Conservation (phyloP, 805 yeast genomes). For the Nakazawaea pomicola region DNA sequence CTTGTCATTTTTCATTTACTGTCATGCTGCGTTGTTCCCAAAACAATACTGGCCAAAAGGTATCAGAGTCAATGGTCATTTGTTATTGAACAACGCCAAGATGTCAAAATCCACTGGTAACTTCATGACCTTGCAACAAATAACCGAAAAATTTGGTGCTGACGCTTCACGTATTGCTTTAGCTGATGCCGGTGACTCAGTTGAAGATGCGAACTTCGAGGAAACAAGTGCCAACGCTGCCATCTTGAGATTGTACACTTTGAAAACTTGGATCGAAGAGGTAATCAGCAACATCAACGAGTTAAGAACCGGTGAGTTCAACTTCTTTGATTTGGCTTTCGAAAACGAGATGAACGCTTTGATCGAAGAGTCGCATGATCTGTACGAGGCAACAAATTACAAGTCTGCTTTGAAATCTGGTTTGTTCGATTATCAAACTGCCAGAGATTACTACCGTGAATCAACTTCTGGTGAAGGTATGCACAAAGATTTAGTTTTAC, state of each 20-base stretch:
- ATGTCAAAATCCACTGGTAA: slow-evolving; percentile 98
- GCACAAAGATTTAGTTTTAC: slow-evolving; percentile 78
- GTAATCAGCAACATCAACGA: slow-evolving; percentile 44
- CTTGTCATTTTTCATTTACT: slow-evolving; percentile 90
- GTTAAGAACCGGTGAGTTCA: slow-evolving; percentile 52
- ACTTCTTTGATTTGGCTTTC: slow-evolving; percentile 84
- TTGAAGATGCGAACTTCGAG: slow-evolving; percentile 97
- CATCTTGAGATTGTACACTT: slow-evolving; percentile 82
- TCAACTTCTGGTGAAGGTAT: slow-evolving; percentile 48
- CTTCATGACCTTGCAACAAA: slow-evolving; percentile 84
- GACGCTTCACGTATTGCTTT: slow-evolving; percentile 96
- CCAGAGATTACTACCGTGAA: slow-evolving; percentile 96
- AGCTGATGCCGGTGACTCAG: slow-evolving; percentile 97
- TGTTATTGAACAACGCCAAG: slow-evolving; percentile 91
- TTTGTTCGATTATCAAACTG: slow-evolving; percentile 88
- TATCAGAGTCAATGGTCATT: slow-evolving; percentile 91
- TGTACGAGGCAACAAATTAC: slow-evolving; percentile 69
- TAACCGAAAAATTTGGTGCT: slow-evolving; percentile 88
- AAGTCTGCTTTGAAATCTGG: slow-evolving; percentile 89
- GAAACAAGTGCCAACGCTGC: slow-evolving; percentile 97
- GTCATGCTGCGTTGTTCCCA: slow-evolving; percentile 91
- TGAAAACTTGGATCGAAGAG: slow-evolving; percentile 95
- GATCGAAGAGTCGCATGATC: slow-evolving; percentile 66
- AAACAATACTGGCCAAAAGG: slow-evolving; percentile 91
- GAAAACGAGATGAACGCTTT: slow-evolving; percentile 89